Evolutionary conservation across 106 monocot genomes (phyloP).

Genomic region (Acanthochlamys bracteata): DNA sequence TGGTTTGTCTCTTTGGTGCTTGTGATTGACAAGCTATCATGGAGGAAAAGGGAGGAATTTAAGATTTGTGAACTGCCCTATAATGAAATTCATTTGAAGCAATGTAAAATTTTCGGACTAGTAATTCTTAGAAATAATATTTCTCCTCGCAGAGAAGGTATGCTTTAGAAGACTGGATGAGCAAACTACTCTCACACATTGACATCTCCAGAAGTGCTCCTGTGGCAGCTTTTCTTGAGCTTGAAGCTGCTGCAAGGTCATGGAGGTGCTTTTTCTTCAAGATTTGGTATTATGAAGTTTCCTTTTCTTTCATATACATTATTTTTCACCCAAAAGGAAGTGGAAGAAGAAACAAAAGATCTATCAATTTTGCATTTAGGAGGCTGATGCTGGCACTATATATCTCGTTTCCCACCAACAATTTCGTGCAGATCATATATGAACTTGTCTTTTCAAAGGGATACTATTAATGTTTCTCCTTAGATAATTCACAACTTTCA

Average conservation of each 20-base stretch:
- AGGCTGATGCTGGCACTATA: too few species aligned
- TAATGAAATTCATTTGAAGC: background rate
- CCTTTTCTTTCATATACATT: background rate
- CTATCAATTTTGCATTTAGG: too few species aligned
- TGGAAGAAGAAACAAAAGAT: too few species aligned
- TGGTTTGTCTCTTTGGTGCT: too few species aligned
- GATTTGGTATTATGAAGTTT: background rate
- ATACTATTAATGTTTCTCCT: too few species aligned
- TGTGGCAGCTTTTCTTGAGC: constrained; percentile 88
- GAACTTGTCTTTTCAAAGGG: too few species aligned
- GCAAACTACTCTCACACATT: constrained; percentile 81
- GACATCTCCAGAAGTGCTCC: constrained; percentile 87
- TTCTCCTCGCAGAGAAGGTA: constrained; percentile 69
- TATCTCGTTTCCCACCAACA: too few species aligned
- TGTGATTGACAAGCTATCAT: too few species aligned
- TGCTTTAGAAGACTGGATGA: constrained; percentile 93
- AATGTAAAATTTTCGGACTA: background rate
- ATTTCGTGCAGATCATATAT: too few species aligned
- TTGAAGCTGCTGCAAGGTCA: constrained; percentile 94
- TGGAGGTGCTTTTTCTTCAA: constrained; percentile 36
- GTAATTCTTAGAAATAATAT: constrained; percentile 29
- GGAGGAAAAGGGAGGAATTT: background rate
- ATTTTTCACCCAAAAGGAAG: too few species aligned
- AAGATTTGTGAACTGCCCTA: too few species aligned
- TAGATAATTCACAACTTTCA: too few species aligned